Base-by-base conservation (phyloP, 345 rosid genomes). In the Alliaria petiolata region DNA sequence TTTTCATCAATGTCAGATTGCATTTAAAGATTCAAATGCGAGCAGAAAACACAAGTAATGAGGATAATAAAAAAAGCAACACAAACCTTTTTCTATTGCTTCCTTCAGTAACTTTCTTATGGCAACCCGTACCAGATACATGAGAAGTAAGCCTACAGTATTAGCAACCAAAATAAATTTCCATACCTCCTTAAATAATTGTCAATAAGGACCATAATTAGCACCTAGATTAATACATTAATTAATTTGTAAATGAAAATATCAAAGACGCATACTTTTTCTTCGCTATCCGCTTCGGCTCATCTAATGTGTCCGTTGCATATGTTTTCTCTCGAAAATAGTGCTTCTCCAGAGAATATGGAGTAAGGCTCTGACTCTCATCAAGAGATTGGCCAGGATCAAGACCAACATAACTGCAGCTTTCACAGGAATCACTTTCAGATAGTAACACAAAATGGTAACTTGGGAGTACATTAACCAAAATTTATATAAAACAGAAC, bases 51-150 rank as follows among this genome's bases (percentile, higher is more conserved):
- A 45, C 8, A 61, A 44, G 49, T 8, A 40, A 42, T 42, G 25
- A 36, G 22, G 52, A 64, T 40, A 3, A 22, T n/a, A 36, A 12
- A 28, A n/a, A 63, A 34, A 70, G 55, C 69, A 72, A 4, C 78
- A 68, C 43, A 28, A 62, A 85, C 95, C 97, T 89, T 77, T 83
- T 95, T 78, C 83, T 89, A 67, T 81, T 74, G 68, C 84, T 83
- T 74, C 92, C 85, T 67, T 87, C 95, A 51, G 83, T 39, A 52
- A 82, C 71, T 87, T 82, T 85, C 85, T 87, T 90, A 65, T 79
- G 90, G 65, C 81, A 77, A 59, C 58, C 38, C 12, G 79, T 77
- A 74, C 71, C 67, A 59, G 81, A 72, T 38, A 50, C 60, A 47
- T 65, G 63, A 31, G 85, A 77, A 59, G 72, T 71, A 56, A 87